phyloP scores from a whole-genome alignment of 306 rosid species.

The Sindora glabra region DNA sequence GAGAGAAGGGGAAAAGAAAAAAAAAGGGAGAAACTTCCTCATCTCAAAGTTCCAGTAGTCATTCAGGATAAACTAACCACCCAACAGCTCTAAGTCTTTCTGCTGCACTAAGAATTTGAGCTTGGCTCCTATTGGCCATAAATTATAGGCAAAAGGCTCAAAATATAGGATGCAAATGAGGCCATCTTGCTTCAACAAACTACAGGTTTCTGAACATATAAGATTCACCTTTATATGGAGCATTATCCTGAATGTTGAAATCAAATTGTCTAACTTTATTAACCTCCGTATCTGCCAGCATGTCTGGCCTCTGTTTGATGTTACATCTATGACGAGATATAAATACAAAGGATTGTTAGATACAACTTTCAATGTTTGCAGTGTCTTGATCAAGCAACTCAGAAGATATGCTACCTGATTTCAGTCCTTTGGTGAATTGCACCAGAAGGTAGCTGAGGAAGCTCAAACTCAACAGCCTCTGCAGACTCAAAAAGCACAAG shows the following conservation, averaged over 20 bases:
- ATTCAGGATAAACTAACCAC: not conserved
- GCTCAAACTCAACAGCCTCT: constrained; percentile 31
- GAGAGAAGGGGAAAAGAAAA: no score
- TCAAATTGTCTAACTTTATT: constrained; percentile 17
- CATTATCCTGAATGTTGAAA: constrained; percentile 28
- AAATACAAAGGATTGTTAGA: constrained; percentile 9
- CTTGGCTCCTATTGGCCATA: constrained; percentile 9
- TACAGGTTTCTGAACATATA: constrained; percentile 3
- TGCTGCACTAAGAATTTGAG: not conserved
- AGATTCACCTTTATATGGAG: constrained; percentile 42
- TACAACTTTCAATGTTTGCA: no score
- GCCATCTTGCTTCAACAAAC: constrained; percentile 2
- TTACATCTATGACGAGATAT: constrained; percentile 26
- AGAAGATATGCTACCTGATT: constrained; percentile 30
- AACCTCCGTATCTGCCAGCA: constrained; percentile 24
- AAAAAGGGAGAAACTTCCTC: constrained; percentile 7
- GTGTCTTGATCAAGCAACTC: no score
- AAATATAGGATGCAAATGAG: constrained; percentile 7
- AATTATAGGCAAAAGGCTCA: not conserved
- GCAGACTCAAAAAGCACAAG: constrained; percentile 21
- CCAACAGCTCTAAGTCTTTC: not conserved
- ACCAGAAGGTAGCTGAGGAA: constrained; percentile 22
- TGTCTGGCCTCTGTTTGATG: constrained; percentile 30
- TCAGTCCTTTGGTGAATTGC: constrained; percentile 13
- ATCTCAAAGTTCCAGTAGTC: constrained; percentile 1